phyloP scores from a whole-genome alignment of 2,329 filamentous ascomycete species.

The Plenodomus biglobosus region DNA sequence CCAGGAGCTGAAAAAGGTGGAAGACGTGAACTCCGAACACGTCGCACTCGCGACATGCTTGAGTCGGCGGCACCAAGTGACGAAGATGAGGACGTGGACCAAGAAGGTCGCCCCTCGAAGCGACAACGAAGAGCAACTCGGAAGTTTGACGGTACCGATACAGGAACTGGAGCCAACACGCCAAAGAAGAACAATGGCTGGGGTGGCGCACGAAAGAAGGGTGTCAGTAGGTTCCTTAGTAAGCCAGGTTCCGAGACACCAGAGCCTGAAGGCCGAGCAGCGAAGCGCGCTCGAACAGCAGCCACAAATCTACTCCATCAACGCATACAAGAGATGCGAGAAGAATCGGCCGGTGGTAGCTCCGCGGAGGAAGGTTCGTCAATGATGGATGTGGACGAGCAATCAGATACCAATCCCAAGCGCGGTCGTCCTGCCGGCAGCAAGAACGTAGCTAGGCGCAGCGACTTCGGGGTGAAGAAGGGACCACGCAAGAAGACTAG shows the following conservation, averaged over 20 bases:
- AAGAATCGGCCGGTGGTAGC: slow-evolving; percentile 43
- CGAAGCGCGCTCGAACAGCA: slow-evolving; percentile 31
- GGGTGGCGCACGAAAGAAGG: slow-evolving; percentile 44
- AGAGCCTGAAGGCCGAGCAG: slow-evolving; percentile 36
- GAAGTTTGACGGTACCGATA: slow-evolving; percentile 39
- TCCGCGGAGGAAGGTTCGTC: slow-evolving; percentile 42
- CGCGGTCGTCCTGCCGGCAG: slow-evolving; percentile 48
- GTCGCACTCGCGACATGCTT: slow-evolving; percentile 45
- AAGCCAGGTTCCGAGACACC: slow-evolving; percentile 38
- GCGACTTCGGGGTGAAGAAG: slow-evolving; percentile 54
- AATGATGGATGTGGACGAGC: slow-evolving; percentile 33
- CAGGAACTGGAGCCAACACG: slow-evolving; percentile 33
- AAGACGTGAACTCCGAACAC: slow-evolving; percentile 51
- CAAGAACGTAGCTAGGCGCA: slow-evolving; percentile 50
- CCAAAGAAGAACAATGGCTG: slow-evolving; percentile 41
- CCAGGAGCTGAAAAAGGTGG: slow-evolving; percentile 49
- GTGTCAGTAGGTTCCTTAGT: slow-evolving; percentile 35
- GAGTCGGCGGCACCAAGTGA: slow-evolving; percentile 43
- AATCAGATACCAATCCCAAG: slow-evolving; percentile 26
- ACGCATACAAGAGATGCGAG: slow-evolving; percentile 52
- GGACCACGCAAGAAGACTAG: slow-evolving; percentile 47
- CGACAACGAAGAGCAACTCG: slow-evolving; percentile 41
- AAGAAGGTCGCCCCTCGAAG: slow-evolving; percentile 34
- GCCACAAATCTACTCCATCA: slow-evolving; percentile 41
- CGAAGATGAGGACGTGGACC: slow-evolving; percentile 42